These are phyloP conservation scores for Omphalea diandra DNA, from an alignment of 441 rosid species.

Conservation along the genomic window DNA sequence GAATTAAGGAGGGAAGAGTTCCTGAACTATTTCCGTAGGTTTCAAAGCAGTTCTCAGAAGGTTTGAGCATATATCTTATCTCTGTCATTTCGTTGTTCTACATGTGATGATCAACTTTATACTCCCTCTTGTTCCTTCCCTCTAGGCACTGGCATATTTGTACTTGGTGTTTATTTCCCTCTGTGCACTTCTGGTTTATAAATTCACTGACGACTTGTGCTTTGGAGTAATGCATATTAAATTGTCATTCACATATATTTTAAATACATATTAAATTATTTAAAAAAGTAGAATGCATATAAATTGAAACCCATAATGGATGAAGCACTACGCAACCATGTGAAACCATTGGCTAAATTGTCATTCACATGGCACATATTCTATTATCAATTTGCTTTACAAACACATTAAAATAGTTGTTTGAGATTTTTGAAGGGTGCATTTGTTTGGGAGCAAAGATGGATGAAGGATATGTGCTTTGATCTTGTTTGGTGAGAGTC, in stretches of 20 bases:
- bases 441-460: too few relatives aligned
- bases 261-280: too few relatives aligned
- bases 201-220: background rate
- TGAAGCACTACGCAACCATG: background rate
- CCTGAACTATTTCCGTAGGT: conserved; percentile 68
- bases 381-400: background rate
- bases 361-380: background rate
- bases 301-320: background rate
- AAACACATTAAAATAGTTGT: background rate
- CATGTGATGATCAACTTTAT: conserved; percentile 5
- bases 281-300: background rate
- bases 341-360: background rate
- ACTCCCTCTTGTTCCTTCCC: background rate
- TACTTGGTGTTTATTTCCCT: background rate
- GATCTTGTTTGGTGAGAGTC: too few relatives aligned
- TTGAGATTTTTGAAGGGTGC: background rate
- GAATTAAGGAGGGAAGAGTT: conserved; percentile 85
- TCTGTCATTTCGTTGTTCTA: background rate
- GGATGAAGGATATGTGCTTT: too few relatives aligned
- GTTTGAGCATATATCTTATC: conserved; percentile 36
- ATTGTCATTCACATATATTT: too few relatives aligned
- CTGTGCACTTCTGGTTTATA: too few relatives aligned
- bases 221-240: background rate
- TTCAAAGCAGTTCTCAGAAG: conserved; percentile 72
- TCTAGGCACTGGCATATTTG: background rate